Evolutionary conservation across 306 rosid genomes (phyloP), one percentile per base, ranked within the genome.

Genomic region (Pyrus bretschneideri): DNA sequence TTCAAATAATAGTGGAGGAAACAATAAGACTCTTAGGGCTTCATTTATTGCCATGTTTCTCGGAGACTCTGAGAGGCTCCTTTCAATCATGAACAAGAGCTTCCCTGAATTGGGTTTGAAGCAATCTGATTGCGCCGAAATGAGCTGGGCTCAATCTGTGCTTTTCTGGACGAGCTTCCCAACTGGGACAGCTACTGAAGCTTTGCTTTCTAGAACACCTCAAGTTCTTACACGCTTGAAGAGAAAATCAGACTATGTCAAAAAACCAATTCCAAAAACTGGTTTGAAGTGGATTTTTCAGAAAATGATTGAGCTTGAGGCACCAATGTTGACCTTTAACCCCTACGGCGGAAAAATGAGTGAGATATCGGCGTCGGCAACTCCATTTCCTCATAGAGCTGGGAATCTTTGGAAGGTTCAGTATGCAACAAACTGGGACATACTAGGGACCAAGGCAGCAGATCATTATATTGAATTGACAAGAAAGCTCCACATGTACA

Each of bases 331-430:
- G 70, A 71, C 78, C 19, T 81, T 81, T 38, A 81, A 81, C 64
- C 81, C 84, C 13, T 81, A 81, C 4, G 84, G 84, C 2, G 84
- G 81, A 22, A 76, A 63, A 72, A 81, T 81, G 84, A 77, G 70
- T 64, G 74, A 72, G 81, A 81, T 81, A 31, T 21, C 78, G 3
- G 42, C 81, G 21, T 40, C 73, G 27, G 81, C 84, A 0, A 54
- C 61, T 9, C 81, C 81, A 1, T 81, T 81, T 29, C 84, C 84
- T 3, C 84, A 81, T 22, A 60, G 84, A 59, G 81, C 73, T 14
- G 84, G 81, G 29, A 81, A 76, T 70, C 44, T 81, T 18, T 75
- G 78, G 54, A 76, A 71, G 71, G 55, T 76, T 31, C 81, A 76
- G 74, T 81, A 81, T 44, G 81, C 78, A 31, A 62, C 79, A 33